A percentile compares a stretch with the other conserved stretches of the same genome.
Evolutionary conservation across 2,329 filamentous ascomycete species (phyloP).

Genomic region (Balansia obtecta): DNA sequence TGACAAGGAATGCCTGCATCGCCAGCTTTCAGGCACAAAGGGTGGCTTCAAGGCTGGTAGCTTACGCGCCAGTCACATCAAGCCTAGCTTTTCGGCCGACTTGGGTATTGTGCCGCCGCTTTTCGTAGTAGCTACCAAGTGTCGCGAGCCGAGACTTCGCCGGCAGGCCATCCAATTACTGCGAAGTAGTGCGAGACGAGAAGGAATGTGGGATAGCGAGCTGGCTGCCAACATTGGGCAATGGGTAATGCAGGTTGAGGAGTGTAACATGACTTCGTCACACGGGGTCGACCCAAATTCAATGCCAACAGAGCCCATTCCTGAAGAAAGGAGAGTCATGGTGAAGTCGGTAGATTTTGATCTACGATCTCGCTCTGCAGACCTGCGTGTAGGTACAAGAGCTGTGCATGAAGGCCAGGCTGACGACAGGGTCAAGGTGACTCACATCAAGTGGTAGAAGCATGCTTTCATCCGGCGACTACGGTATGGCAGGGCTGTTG

Average conservation of each 20-base stretch:
- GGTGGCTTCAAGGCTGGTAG: slow-evolving; percentile 29
- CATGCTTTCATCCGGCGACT: no score
- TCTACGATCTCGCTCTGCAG: slow-evolving; percentile 36
- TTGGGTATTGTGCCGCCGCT: slow-evolving; percentile 52
- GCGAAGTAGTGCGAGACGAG: slow-evolving; percentile 45
- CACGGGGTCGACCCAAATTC: no score
- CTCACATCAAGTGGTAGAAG: slow-evolving; percentile 33
- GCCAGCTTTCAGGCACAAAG: slow-evolving; percentile 16
- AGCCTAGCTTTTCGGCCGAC: slow-evolving; percentile 51
- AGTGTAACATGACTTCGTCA: slow-evolving; percentile 21
- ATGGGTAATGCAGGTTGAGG: slow-evolving; percentile 44
- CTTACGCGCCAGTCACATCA: slow-evolving; percentile 38
- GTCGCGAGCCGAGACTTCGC: slow-evolving; percentile 42
- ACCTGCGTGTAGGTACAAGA: slow-evolving; percentile 41
- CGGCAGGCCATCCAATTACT: slow-evolving; percentile 50
- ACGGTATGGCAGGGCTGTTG: no score
- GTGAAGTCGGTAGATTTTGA: slow-evolving; percentile 45
- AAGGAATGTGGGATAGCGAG: slow-evolving; percentile 59
- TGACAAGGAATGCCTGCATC: slow-evolving; percentile 26
- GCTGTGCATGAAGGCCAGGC: slow-evolving; percentile 32
- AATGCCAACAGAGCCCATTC: slow-evolving; percentile 21
- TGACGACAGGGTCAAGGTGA: slow-evolving; percentile 35
- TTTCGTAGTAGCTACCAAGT: slow-evolving; percentile 55
- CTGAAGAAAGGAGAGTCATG: slow-evolving; percentile 43
- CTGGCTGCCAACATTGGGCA: slow-evolving; percentile 41